Conservation (phyloP, 305 asterid species). For the Solanum hybrid region DNA sequence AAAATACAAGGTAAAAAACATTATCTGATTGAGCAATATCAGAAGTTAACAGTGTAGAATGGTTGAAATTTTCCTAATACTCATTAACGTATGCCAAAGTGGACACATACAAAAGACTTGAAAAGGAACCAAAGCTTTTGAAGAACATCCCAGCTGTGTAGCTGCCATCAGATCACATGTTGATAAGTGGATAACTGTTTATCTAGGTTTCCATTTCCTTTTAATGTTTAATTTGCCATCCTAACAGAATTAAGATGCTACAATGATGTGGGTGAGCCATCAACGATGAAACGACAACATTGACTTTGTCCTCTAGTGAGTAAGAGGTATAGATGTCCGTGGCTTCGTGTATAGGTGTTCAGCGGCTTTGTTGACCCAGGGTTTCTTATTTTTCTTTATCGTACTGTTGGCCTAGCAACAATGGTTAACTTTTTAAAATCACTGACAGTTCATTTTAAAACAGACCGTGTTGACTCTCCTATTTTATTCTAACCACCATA, state of each 20-base stretch:
- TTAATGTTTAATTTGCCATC: neutral
- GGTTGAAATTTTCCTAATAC: neutral
- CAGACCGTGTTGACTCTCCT: neutral
- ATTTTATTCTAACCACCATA: neutral
- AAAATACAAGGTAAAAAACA: neutral
- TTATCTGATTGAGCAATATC: neutral
- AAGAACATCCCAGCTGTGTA: neutral
- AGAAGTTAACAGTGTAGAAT: neutral
- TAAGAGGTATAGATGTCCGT: neutral
- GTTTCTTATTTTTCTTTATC: neutral
- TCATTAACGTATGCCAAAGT: neutral
- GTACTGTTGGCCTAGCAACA: neutral
- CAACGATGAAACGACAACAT: neutral
- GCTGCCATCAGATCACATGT: neutral
- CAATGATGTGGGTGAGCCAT: neutral
- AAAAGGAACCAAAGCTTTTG: neutral
- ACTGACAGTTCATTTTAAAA: neutral
- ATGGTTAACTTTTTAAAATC: neutral
- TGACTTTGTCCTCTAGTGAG: neutral
- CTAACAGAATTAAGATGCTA: neutral
- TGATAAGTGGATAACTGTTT: neutral
- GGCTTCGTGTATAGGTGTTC: neutral
- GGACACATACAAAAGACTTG: neutral
- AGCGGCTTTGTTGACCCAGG: neutral
- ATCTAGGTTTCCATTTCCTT: neutral